A percentile compares a stretch with the other conserved stretches of the same genome.
Evolutionary conservation across 257 asterid genomes (phyloP).

Genomic region (Osmanthus fragrans): DNA sequence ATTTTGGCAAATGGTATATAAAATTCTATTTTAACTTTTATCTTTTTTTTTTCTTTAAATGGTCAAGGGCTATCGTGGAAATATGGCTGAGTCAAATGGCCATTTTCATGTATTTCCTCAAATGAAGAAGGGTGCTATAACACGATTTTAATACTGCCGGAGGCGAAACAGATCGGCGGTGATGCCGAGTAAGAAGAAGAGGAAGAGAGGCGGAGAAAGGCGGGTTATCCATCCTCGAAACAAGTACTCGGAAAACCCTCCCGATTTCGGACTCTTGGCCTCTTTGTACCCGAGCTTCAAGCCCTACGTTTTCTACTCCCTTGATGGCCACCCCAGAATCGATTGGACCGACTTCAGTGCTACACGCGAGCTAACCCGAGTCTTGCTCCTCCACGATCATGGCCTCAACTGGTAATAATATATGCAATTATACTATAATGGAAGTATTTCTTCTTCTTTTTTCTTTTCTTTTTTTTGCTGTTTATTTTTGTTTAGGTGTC

Average conservation of each 20-base stretch:
- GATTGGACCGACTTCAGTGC: slow-evolving; percentile 97
- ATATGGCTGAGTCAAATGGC: too few species aligned
- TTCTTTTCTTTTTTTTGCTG: neutral
- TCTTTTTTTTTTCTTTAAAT: too few species aligned
- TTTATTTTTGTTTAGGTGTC: neutral
- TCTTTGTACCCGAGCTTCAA: slow-evolving; percentile 66
- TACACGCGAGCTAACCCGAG: slow-evolving; percentile 85
- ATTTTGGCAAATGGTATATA: too few species aligned
- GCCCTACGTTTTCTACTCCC: slow-evolving; percentile 62
- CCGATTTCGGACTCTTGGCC: slow-evolving; percentile 66
- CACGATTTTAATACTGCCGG: too few species aligned
- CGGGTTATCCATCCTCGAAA: slow-evolving; percentile 65
- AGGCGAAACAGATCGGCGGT: too few species aligned
- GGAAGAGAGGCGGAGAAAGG: slow-evolving; percentile 23
- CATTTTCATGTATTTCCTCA: too few species aligned
- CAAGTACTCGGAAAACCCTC: slow-evolving; percentile 78
- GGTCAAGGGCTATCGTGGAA: too few species aligned
- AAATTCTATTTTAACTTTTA: too few species aligned
- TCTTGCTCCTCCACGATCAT: slow-evolving; percentile 78
- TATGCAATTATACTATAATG: neutral
- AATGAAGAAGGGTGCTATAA: too few species aligned
- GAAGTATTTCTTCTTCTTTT: neutral
- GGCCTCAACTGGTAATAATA: slow-evolving; percentile 56
- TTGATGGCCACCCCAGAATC: slow-evolving; percentile 71
- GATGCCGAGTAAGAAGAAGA: too few species aligned